Conservation (phyloP, 257 asterid species). For the Datura wrightii region DNA sequence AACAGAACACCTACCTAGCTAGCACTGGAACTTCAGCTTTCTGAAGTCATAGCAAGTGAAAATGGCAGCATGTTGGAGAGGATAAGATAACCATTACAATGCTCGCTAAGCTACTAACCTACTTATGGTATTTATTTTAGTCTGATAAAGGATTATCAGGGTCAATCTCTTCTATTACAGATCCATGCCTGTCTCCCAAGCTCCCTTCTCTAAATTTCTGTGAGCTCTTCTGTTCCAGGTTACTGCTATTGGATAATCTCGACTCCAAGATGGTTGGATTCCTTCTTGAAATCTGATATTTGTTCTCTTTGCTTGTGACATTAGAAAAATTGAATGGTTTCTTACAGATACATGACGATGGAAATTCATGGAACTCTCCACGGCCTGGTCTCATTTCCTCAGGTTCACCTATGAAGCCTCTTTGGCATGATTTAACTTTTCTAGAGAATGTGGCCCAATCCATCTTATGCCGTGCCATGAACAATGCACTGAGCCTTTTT, state of each 20-base stretch:
- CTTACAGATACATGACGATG: slow-evolving; percentile 84
- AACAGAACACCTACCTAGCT: background rate
- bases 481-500: slow-evolving; percentile 83
- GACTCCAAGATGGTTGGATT: slow-evolving; percentile 44
- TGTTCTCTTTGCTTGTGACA: slow-evolving; percentile 35
- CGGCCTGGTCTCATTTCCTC: slow-evolving; percentile 92
- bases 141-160: slow-evolving; percentile 55
- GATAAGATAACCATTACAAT: slow-evolving; percentile 24
- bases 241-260: slow-evolving; percentile 31
- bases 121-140: slow-evolving; percentile 39
- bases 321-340: slow-evolving; percentile 55
- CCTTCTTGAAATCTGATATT: slow-evolving; percentile 37
- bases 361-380: slow-evolving; percentile 94
- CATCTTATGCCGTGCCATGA: slow-evolving; percentile 67
- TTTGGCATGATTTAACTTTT: slow-evolving; percentile 87
- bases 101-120: slow-evolving; percentile 31
- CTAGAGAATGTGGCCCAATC: slow-evolving; percentile 78
- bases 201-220: slow-evolving; percentile 38
- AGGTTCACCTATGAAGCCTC: slow-evolving; percentile 99
- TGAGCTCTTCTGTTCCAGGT: slow-evolving; percentile 33
- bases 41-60: slow-evolving; percentile 18
- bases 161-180: slow-evolving; percentile 48
- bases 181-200: slow-evolving; percentile 39
- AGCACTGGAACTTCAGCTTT: background rate
- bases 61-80: slow-evolving; percentile 5